phyloP scores from a whole-genome alignment of 257 asterid genomes.

The Perilla frutescens region DNA sequence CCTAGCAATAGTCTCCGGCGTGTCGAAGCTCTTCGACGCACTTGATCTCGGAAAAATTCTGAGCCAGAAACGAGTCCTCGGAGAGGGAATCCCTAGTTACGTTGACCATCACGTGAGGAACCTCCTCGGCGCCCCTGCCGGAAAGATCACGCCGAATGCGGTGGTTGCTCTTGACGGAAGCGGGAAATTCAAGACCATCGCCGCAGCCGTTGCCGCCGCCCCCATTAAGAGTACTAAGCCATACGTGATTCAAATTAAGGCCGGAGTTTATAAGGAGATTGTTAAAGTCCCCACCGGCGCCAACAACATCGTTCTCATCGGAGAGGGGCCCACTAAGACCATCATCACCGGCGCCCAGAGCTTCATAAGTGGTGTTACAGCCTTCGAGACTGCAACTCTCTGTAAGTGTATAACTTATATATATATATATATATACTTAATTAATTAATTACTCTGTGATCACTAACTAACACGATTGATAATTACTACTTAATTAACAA shows the following conservation, averaged over 20 bases:
- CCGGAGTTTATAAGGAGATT: slow-evolving; percentile 61
- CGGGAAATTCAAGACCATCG: slow-evolving; percentile 57
- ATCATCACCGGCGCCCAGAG: slow-evolving; percentile 53
- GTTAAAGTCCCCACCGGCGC: slow-evolving; percentile 46
- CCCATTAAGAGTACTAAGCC: slow-evolving; percentile 42
- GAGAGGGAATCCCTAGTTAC: slow-evolving; percentile 20
- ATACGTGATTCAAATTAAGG: slow-evolving; percentile 55
- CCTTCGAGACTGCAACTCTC: slow-evolving; percentile 59
- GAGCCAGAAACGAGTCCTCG: slow-evolving; percentile 40
- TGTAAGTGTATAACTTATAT: slow-evolving; percentile 18
- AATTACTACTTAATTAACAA: too few relatives aligned
- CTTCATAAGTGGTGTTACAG: slow-evolving; percentile 44
- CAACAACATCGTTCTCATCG: slow-evolving; percentile 56
- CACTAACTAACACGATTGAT: too few relatives aligned
- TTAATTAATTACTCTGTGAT: too few relatives aligned
- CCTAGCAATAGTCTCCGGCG: slow-evolving; percentile 56
- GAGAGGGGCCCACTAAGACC: slow-evolving; percentile 70
- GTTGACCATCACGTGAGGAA: slow-evolving; percentile 33
- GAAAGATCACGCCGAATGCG: slow-evolving; percentile 40
- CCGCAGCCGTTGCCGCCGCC: slow-evolving; percentile 48
- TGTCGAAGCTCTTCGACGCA: slow-evolving; percentile 42
- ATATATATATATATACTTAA: too few relatives aligned
- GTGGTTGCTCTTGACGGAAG: slow-evolving; percentile 76
- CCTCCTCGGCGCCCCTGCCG: slow-evolving; percentile 42
- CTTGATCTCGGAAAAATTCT: slow-evolving; percentile 40